Conservation (phyloP, 768 basidiomycete genomes). For the Russula sp. region DNA sequence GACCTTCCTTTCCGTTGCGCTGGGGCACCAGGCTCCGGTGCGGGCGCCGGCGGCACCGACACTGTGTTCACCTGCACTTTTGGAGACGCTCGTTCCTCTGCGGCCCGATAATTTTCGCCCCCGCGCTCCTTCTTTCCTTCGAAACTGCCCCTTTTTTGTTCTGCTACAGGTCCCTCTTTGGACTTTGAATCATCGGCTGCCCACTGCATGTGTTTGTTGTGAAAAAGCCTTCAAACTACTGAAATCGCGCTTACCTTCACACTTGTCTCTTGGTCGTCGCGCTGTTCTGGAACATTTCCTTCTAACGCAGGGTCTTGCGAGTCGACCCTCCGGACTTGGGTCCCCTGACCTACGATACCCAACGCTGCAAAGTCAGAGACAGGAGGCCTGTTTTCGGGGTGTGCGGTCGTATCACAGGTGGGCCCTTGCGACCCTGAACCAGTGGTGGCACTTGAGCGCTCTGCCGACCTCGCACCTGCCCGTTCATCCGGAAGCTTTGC, state of each 20-base stretch:
- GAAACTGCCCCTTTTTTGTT: neutral
- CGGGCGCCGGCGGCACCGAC: neutral
- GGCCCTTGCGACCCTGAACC: neutral
- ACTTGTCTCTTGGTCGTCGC: neutral
- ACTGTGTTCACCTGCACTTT: neutral
- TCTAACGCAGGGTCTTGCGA: neutral
- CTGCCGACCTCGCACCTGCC: neutral
- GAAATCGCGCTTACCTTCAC: neutral
- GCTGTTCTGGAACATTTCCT: neutral
- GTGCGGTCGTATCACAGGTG: neutral
- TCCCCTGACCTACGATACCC: neutral
- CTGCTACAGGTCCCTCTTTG: neutral
- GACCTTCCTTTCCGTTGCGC: constrained; percentile 7
- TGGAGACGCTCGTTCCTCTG: neutral
- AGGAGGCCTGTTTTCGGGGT: neutral
- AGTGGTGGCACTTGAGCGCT: neutral
- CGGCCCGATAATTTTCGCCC: neutral
- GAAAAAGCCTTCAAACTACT: neutral
- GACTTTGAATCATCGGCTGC: neutral
- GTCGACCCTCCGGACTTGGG: neutral
- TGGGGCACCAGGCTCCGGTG: neutral
- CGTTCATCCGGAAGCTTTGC: constrained; percentile 42
- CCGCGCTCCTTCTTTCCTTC: neutral
- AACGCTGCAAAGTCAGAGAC: neutral
- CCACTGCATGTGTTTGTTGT: neutral